Base-by-base conservation (phyloP, 129 eudicot genomes). In the Escallonia rubra region DNA sequence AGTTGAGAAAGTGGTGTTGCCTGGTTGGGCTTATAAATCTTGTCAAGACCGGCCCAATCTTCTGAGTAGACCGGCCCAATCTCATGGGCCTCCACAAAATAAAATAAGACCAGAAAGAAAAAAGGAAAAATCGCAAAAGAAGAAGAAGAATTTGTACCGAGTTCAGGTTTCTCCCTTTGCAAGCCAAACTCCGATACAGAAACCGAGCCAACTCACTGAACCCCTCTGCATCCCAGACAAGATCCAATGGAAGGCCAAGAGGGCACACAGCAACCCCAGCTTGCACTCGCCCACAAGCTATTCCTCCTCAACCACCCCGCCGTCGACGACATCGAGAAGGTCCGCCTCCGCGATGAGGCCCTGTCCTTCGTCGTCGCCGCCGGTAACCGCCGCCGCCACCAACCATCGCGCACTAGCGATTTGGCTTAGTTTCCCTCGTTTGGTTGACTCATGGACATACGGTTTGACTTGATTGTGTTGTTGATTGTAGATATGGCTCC, bases 311-410 rank as follows among this genome's bases (percentile, higher is more conserved):
- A 86, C 4, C 96, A 83, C 7, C 62, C 87, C 15, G 95, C 88
- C 56, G 91, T 88, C 2, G 89, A 83, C 10, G 96, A 88, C 69
- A 85, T 86, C 70, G 98, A 88, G 13, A 92, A 92, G 69, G 96
- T 88, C 13, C 89, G 86, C 48, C 96, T 86, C 76, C 88, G 90
- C 3, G 91, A 92, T 4, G 96, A 92, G 61, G 98, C 88, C 62
- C 66, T 74, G 56, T 41, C 76, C 54, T 72, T 81, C 65, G 81
- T 88, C 16, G 51, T 74, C 15, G 76, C 86, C 63, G 82, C 88
- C 66, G 88, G 98, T 91, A 51, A 46, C 0, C 6, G 8, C 50
- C 50, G 8, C 6, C 50, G 10, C 50, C 50, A 46, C 50, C 34
- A 23, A 23, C 34, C 34, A 46, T 2, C 50, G 10, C 50, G 10